Evolutionary conservation across 2,329 filamentous ascomycete genomes (phyloP).

Genomic region (Pestalotiopsis sp.): DNA sequence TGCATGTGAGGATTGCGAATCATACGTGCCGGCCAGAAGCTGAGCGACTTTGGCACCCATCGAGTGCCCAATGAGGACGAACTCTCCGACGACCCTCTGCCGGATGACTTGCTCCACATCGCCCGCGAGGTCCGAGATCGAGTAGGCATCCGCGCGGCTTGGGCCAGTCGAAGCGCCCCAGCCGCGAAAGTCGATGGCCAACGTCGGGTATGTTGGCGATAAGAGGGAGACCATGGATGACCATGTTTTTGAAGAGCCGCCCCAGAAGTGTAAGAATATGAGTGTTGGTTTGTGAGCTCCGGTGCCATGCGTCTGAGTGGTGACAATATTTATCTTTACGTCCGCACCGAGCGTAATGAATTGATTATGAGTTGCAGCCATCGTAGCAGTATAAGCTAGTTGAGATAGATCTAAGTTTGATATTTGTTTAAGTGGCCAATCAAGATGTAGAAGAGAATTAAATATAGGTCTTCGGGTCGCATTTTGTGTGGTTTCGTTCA

Average conservation of each 20-base stretch:
- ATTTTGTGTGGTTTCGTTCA: too few species aligned
- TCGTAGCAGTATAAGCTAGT: neutral
- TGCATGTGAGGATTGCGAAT: neutral
- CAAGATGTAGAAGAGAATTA: neutral
- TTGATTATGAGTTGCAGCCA: neutral
- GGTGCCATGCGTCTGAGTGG: neutral
- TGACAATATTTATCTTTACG: neutral
- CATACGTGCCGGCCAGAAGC: conserved; percentile 17
- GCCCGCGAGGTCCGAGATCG: conserved; percentile 24
- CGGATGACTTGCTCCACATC: conserved; percentile 24
- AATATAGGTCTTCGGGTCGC: neutral
- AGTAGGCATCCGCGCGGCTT: conserved; percentile 24
- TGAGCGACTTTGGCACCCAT: conserved; percentile 41
- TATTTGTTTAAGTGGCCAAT: too few species aligned
- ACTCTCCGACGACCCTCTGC: conserved; percentile 16
- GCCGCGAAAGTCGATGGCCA: conserved; percentile 35
- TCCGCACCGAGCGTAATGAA: neutral
- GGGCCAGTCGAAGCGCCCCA: conserved; percentile 36
- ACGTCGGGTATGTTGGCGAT: conserved; percentile 19
- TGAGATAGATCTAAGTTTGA: too few species aligned
- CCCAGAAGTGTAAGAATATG: conserved; percentile 40
- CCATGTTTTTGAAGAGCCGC: conserved; percentile 35
- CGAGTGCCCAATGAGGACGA: conserved; percentile 36
- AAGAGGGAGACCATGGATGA: conserved; percentile 17
- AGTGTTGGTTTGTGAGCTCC: neutral